Evolutionary conservation across 2,329 filamentous ascomycete genomes (phyloP).

Genomic region (Scortechinia acanthostroma): DNA sequence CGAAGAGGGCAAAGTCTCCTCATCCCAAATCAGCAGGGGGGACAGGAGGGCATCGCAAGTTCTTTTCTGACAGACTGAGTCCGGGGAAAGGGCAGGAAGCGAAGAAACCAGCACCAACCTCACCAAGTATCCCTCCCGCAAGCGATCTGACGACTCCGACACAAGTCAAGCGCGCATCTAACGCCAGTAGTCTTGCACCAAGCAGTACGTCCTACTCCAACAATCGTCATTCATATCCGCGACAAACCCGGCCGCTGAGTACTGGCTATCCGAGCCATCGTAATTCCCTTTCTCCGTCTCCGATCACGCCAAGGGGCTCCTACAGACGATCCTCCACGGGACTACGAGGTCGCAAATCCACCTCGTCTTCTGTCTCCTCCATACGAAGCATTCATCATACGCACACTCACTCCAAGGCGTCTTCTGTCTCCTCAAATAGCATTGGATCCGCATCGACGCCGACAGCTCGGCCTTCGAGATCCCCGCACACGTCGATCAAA

Average conservation of each 20-base stretch:
- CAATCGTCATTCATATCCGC: neutral
- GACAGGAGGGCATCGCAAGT: neutral
- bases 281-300: constrained; percentile 57
- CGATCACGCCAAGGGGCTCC: constrained; percentile 62
- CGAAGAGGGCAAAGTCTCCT: neutral
- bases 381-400: constrained; percentile 60
- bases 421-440: constrained; percentile 57
- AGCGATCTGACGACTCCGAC: neutral
- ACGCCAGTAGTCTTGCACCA: constrained; percentile 15
- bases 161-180: neutral
- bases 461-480: constrained; percentile 27
- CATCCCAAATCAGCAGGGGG: neutral
- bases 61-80: neutral
- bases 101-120: neutral
- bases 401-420: constrained; percentile 65
- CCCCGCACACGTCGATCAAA: constrained; percentile 64
- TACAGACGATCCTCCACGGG: constrained; percentile 62
- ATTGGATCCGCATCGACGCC: constrained; percentile 43
- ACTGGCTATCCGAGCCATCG: constrained; percentile 17
- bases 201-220: constrained; percentile 14
- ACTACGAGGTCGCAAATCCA: constrained; percentile 66
- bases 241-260: constrained; percentile 16
- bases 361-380: constrained; percentile 66
- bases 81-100: neutral
- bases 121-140: neutral